Percentiles rank a stretch among this genome's conserved stretches.
phyloP scores from a whole-genome alignment of 1,284 basidiomycete genomes.

The Sanghuangporus sanghuang region DNA sequence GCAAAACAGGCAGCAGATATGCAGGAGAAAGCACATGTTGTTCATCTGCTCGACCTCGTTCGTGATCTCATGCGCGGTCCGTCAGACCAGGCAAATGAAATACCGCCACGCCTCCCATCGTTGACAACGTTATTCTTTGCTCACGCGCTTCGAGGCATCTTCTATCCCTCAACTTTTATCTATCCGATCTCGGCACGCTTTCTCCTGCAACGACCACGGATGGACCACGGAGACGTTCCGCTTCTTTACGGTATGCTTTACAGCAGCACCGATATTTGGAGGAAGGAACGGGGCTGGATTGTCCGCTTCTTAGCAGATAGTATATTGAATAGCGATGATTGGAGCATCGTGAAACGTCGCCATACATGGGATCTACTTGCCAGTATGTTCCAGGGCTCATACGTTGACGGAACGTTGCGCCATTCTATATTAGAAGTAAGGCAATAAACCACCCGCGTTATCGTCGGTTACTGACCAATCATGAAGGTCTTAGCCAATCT shows the following conservation, averaged over 20 bases:
- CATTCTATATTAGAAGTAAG: conserved; percentile 63
- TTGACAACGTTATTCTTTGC: conserved; percentile 78
- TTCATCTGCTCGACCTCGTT: conserved; percentile 72
- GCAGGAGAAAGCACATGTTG: conserved; percentile 76
- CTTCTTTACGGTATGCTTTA: conserved; percentile 85
- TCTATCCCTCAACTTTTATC: conserved; percentile 74
- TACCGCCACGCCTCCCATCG: conserved; percentile 52
- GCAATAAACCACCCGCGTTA: not conserved
- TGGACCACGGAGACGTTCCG: conserved; percentile 77
- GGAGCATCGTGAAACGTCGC: conserved; percentile 74
- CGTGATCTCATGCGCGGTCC: conserved; percentile 49
- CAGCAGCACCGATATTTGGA: conserved; percentile 72
- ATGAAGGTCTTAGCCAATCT: conserved; percentile 65
- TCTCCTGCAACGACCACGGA: conserved; percentile 74
- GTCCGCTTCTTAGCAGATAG: conserved; percentile 80
- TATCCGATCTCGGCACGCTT: conserved; percentile 80
- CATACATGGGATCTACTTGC: conserved; percentile 87
- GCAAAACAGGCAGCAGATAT: conserved; percentile 53
- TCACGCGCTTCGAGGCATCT: conserved; percentile 74
- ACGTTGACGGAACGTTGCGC: conserved; percentile 48
- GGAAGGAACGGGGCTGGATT: conserved; percentile 86
- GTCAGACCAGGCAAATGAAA: conserved; percentile 26
- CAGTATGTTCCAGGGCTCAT: conserved; percentile 68
- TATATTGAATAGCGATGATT: conserved; percentile 69
- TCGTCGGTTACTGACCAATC: not conserved